Base-by-base conservation (phyloP, 768 basidiomycete genomes). In the Leccinum pellstonianum region DNA sequence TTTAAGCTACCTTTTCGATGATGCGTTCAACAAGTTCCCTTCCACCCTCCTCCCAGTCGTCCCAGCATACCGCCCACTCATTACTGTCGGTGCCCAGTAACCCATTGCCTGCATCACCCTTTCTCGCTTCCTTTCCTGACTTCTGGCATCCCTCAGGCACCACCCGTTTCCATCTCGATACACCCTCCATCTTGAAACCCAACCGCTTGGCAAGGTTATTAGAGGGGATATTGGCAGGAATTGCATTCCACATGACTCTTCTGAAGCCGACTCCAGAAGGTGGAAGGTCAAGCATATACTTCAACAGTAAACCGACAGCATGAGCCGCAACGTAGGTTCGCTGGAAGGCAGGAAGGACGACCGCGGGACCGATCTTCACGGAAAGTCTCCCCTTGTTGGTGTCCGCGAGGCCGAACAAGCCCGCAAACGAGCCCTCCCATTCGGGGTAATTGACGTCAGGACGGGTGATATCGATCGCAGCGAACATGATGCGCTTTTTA, bases 171-270 rank as follows among this genome's bases (percentile, higher is more conserved):
- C 81, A 83, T 56, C 77, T 70, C 55, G 73, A 12, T 3, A 72
- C 49, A 0, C 78, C 79, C 62, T 84, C 85, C 8, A 69, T 52
- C 59, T 68, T 73, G 66, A 84, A 80, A 2, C 83, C 81, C 74
- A 85, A 73, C 38, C 77, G 67, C 65, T 72, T 65, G 27, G 80
- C 83, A 0, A 78, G 70, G 2, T 64, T 52, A 17, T 73, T 71
- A 1, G 79, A 80, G 8, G 76, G 56, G 2, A 31, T 17, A 57
- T 85, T 83, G 41, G 61, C 23, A 3, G 68, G 58, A 29, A 77
- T 74, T 17, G 80, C 73, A 12, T 63, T 65, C 78, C 80, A 85
- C 59, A 73, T 75, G 17, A 81, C 80, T 23, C 80, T 76, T n/a
- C 83, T 76, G 17, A 83, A 68, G 0, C 78, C 79, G 3, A 80